phyloP scores from a whole-genome alignment of 1,139 yeast genomes.

The Yamadazyma epiphylla region DNA sequence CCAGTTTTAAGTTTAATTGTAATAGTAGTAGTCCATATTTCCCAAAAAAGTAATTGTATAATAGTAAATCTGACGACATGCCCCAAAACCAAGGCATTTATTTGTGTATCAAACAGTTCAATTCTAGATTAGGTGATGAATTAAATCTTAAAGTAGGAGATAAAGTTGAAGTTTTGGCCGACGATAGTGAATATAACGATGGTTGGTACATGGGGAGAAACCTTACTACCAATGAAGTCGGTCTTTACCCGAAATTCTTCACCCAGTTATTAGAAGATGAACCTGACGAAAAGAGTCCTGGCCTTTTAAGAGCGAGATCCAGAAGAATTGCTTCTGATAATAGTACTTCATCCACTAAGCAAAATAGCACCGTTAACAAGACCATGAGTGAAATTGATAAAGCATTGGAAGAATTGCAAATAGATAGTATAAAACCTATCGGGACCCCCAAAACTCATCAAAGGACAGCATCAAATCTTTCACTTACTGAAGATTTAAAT shows the following conservation, averaged over 20 bases:
- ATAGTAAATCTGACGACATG: too few species aligned
- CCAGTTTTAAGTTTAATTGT: too few species aligned
- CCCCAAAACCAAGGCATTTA: slow-evolving; percentile 11
- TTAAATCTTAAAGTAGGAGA: slow-evolving; percentile 78
- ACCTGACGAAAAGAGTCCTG: slow-evolving; percentile 9
- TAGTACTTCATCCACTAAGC: slow-evolving; percentile 1
- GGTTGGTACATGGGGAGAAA: slow-evolving; percentile 97
- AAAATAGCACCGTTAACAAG: slow-evolving; percentile 34
- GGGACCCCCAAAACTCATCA: slow-evolving; percentile 7
- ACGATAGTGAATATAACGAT: slow-evolving; percentile 89
- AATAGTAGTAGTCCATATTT: too few species aligned
- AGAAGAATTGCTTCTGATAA: slow-evolving; percentile 39
- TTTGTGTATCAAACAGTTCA: slow-evolving; percentile 78
- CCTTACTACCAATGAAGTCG: slow-evolving; percentile 64
- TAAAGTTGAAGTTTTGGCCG: slow-evolving; percentile 81
- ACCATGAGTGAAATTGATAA: slow-evolving; percentile 81
- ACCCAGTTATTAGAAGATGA: slow-evolving; percentile 44
- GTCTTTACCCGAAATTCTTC: slow-evolving; percentile 86
- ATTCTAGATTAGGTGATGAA: slow-evolving; percentile 87
- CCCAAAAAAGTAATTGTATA: too few species aligned
- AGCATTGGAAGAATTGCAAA: slow-evolving; percentile 70
- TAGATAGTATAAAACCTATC: slow-evolving; percentile 15
- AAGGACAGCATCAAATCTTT: slow-evolving; percentile 14
- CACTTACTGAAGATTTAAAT: slow-evolving; percentile 36
- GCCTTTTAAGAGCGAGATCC: slow-evolving; percentile 54